These are phyloP conservation scores for Pseudogymnoascus sp. DNA, from an alignment of 2,329 filamentous ascomycete genomes.

Conservation along the genomic window DNA sequence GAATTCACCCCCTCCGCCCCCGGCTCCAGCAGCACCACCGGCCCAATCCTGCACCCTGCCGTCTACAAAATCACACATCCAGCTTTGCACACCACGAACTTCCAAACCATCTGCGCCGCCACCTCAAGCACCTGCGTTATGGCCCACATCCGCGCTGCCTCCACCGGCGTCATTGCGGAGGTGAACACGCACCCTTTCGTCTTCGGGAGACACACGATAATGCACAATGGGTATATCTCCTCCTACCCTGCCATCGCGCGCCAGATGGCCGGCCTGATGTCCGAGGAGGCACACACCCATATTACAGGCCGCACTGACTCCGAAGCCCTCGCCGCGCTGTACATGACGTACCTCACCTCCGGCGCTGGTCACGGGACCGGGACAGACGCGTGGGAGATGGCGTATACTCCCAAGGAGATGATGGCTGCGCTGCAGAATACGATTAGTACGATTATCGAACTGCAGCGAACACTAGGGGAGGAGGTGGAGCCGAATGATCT, in stretches of 20 bases:
- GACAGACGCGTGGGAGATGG: constrained; percentile 34
- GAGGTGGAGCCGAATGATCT: constrained; percentile 42
- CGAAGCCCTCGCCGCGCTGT: constrained; percentile 44
- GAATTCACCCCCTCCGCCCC: constrained; percentile 25
- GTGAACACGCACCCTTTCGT: constrained; percentile 51
- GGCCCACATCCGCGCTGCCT: constrained; percentile 48
- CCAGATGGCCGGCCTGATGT: constrained; percentile 39
- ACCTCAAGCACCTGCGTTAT: constrained; percentile 45
- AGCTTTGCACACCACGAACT: constrained; percentile 48
- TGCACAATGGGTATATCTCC: constrained; percentile 50
- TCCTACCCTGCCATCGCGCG: constrained; percentile 42
- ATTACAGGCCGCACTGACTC: constrained; percentile 47
- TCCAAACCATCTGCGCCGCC: constrained; percentile 45
- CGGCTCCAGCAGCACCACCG: constrained; percentile 26
- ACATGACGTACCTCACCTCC: constrained; percentile 28
- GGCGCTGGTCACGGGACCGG: constrained; percentile 22
- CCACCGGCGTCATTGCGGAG: constrained; percentile 39
- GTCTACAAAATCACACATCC: constrained; percentile 48
- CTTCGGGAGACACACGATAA: constrained; percentile 48
- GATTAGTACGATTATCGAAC: constrained; percentile 38
- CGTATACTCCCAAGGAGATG: constrained; percentile 40
- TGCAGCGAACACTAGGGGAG: constrained; percentile 39
- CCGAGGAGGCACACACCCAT: constrained; percentile 42
- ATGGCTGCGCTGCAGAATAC: constrained; percentile 36
- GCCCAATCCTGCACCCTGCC: constrained; percentile 38